Conservation (phyloP, 805 yeast genomes). For the Wickerhamomyces bisporus region DNA sequence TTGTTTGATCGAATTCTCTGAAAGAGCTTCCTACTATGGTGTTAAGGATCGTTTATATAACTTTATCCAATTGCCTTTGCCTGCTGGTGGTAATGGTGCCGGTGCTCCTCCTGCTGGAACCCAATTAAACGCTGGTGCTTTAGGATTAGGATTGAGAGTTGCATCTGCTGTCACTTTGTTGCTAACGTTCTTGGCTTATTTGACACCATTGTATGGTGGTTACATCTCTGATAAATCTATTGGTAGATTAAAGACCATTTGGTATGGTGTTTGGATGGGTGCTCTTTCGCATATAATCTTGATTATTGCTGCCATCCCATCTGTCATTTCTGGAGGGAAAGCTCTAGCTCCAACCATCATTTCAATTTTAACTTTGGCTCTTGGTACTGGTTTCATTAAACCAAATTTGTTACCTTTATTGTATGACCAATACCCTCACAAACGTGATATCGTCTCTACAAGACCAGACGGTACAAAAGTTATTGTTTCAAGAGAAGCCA, state of each 20-base stretch:
- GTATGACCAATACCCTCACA: slow-evolving; percentile 68
- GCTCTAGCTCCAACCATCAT: slow-evolving; percentile 57
- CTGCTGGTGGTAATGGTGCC: slow-evolving; percentile 33
- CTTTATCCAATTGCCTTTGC: slow-evolving; percentile 58
- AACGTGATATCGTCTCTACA: slow-evolving; percentile 53
- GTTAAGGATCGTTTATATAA: slow-evolving; percentile 71
- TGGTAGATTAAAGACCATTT: slow-evolving; percentile 70
- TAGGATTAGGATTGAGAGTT: slow-evolving; percentile 53
- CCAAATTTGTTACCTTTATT: slow-evolving; percentile 65
- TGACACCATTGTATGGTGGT: slow-evolving; percentile 76
- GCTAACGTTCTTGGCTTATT: slow-evolving; percentile 78
- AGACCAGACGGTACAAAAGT: slow-evolving; percentile 61
- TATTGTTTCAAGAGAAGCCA: slow-evolving; percentile 61
- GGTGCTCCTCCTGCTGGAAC: slow-evolving; percentile 21
- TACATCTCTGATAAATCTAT: slow-evolving; percentile 67
- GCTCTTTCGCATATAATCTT: slow-evolving; percentile 57
- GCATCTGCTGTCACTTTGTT: slow-evolving; percentile 72
- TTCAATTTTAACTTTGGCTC: slow-evolving; percentile 47
- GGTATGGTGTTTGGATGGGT: slow-evolving; percentile 54
- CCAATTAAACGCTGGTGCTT: slow-evolving; percentile 41
- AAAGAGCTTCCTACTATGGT: slow-evolving; percentile 79
- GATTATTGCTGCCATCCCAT: slow-evolving; percentile 65
- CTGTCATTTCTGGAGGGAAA: slow-evolving; percentile 38
- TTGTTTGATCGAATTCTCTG: slow-evolving; percentile 70
- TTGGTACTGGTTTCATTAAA: slow-evolving; percentile 80